A percentile compares a stretch with the other conserved stretches of the same genome.
phyloP scores from a whole-genome alignment of 2,329 filamentous ascomycete species.

The Pleoardoris graminearum region DNA sequence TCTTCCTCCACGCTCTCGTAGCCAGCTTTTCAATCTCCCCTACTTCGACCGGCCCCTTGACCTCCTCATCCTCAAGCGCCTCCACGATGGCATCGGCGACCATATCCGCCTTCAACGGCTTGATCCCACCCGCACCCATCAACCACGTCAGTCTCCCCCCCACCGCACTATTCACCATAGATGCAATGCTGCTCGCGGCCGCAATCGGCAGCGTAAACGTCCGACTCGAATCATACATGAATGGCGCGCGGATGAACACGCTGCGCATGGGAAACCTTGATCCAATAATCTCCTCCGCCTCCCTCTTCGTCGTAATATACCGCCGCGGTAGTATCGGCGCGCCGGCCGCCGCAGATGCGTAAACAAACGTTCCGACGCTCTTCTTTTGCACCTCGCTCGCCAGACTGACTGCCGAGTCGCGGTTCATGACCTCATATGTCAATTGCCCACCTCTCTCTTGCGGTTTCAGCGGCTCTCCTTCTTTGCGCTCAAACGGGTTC shows the following conservation, averaged over 20 bases:
- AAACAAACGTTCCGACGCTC: slow-evolving; percentile 73
- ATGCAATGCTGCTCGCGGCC: slow-evolving; percentile 72
- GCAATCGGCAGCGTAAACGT: slow-evolving; percentile 85
- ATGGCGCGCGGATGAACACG: slow-evolving; percentile 81
- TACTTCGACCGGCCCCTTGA: slow-evolving; percentile 76
- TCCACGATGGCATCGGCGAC: slow-evolving; percentile 91
- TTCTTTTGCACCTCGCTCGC: slow-evolving; percentile 73
- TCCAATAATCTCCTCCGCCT: slow-evolving; percentile 79
- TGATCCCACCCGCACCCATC: slow-evolving; percentile 80
- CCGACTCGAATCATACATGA: slow-evolving; percentile 85
- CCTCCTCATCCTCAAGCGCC: slow-evolving; percentile 72
- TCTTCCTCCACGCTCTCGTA: slow-evolving; percentile 81
- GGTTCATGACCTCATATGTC: slow-evolving; percentile 97
- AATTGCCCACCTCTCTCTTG: slow-evolving; percentile 73
- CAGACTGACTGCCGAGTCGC: slow-evolving; percentile 81
- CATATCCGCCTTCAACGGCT: slow-evolving; percentile 83
- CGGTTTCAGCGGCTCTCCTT: slow-evolving; percentile 63
- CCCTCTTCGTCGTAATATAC: slow-evolving; percentile 90
- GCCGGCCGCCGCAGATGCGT: slow-evolving; percentile 85
- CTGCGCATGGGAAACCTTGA: slow-evolving; percentile 76
- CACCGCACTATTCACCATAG: slow-evolving; percentile 74
- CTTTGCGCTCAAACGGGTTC: slow-evolving; percentile 69
- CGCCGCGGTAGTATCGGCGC: slow-evolving; percentile 80
- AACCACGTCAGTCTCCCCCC: slow-evolving; percentile 75
- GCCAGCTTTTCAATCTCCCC: slow-evolving; percentile 80